Conservation (phyloP, 1,139 yeast species). For the Taiozyma sp. region DNA sequence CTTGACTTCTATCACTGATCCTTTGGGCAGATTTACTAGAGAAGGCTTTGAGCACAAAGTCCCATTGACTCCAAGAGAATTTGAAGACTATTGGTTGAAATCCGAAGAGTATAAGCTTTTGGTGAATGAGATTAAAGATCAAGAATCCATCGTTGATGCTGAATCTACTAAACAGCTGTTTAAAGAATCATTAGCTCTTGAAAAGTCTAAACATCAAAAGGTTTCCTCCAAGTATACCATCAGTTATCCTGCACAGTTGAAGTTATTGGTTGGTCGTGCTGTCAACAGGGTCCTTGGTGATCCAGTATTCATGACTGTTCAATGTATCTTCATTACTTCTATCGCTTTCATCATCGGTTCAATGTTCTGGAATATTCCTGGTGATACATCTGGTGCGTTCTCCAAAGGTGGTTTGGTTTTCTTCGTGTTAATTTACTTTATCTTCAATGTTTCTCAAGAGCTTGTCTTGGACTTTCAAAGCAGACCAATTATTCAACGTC, state of each 20-base stretch:
- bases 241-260: slow-evolving; percentile 58
- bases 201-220: slow-evolving; percentile 50
- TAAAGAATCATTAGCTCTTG: slow-evolving; percentile 6
- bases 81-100: slow-evolving; percentile 61
- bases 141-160: slow-evolving; percentile 37
- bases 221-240: slow-evolving; percentile 62
- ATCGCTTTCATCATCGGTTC: slow-evolving; percentile 74
- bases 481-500: slow-evolving; percentile 76
- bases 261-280: slow-evolving; percentile 56
- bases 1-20: slow-evolving; percentile 52
- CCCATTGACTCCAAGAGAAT: slow-evolving; percentile 65
- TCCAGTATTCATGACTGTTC: slow-evolving; percentile 54
- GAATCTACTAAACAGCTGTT: slow-evolving; percentile 50
- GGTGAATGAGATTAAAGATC: slow-evolving; percentile 35
- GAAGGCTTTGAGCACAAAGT: slow-evolving; percentile 53
- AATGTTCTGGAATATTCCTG: slow-evolving; percentile 57
- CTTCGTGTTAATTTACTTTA: slow-evolving; percentile 72
- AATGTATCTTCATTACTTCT: slow-evolving; percentile 55
- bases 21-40: slow-evolving; percentile 40
- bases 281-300: slow-evolving; percentile 60
- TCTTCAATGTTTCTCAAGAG: slow-evolving; percentile 72
- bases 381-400: slow-evolving; percentile 44
- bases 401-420: slow-evolving; percentile 67
- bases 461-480: slow-evolving; percentile 65
- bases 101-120: slow-evolving; percentile 48